Percentiles rank a stretch among this genome's conserved stretches.
These are phyloP conservation scores for Pyricularia grisea DNA, from an alignment of 2,329 filamentous ascomycete genomes.

Conservation along the genomic window DNA sequence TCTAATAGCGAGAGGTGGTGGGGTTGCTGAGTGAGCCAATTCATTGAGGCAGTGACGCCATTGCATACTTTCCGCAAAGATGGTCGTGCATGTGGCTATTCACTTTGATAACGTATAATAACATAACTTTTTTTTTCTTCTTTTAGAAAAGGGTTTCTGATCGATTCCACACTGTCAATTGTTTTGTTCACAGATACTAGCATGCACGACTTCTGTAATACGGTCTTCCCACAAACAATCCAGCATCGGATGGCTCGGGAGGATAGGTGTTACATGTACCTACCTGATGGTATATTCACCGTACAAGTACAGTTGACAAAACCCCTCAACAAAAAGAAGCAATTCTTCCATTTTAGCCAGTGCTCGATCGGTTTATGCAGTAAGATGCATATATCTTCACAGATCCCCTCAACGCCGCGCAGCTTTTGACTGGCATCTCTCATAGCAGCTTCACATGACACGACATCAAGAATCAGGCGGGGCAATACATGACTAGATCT, in stretches of 20 bases:
- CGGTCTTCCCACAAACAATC: no score
- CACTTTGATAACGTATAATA: background rate
- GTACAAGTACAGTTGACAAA: background rate
- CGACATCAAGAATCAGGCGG: background rate
- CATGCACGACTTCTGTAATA: background rate
- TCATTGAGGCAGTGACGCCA: background rate
- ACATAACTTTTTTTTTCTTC: no score
- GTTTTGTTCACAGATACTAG: background rate
- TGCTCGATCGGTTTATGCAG: no score
- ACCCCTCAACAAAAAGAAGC: background rate
- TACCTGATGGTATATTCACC: background rate
- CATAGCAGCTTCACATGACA: background rate
- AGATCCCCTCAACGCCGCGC: no score
- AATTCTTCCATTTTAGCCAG: background rate
- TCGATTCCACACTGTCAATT: background rate
- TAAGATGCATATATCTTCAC: no score
- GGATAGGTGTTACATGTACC: background rate
- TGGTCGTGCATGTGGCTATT: background rate
- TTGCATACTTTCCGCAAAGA: background rate
- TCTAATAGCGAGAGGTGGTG: background rate
- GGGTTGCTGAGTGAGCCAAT: background rate
- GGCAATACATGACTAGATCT: background rate
- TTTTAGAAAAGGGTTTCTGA: background rate
- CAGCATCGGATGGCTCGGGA: background rate
- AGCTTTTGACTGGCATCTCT: no score